phyloP scores from a whole-genome alignment of 768 basidiomycete species.

The Boletus subcaerulescens region DNA sequence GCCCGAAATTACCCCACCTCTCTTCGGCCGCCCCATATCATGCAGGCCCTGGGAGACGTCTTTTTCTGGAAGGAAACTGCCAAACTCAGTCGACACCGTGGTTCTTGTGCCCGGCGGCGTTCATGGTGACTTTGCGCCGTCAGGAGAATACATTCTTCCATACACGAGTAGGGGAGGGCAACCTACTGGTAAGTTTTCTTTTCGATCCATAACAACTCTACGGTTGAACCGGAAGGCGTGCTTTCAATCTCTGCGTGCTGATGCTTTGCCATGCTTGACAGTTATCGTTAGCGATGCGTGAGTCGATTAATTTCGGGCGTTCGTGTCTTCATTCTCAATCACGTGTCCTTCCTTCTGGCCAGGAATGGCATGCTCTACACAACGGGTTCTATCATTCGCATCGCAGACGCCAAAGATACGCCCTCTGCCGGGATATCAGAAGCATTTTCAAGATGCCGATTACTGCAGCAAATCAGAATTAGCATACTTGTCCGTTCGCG shows the following conservation, averaged over 20 bases:
- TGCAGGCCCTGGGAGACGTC: constrained; percentile 48
- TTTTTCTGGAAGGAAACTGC: constrained; percentile 43
- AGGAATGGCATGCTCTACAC: constrained; percentile 40
- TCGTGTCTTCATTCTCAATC: not conserved
- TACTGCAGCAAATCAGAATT: not conserved
- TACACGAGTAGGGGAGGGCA: constrained; percentile 42
- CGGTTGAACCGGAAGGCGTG: not conserved
- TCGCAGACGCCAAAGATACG: constrained; percentile 1
- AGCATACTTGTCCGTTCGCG: not conserved
- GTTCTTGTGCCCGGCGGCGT: constrained; percentile 37
- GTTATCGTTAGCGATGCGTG: constrained; percentile 43
- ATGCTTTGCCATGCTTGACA: constrained; percentile 12
- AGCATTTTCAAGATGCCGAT: constrained; percentile 13
- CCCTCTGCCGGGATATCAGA: not conserved
- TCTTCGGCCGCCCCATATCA: not conserved
- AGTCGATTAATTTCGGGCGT: constrained; percentile 22
- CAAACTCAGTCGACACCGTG: constrained; percentile 43
- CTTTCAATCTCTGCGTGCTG: not conserved
- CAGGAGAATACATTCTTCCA: constrained; percentile 37
- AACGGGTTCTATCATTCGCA: not conserved
- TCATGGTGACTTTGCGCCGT: constrained; percentile 38
- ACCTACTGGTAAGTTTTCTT: constrained; percentile 33
- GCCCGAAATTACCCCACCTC: not conserved
- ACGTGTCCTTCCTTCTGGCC: constrained; percentile 1
- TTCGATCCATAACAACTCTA: not conserved